Conservation (phyloP, 2,329 filamentous ascomycete genomes). For the Pseudocercospora macadamiae region DNA sequence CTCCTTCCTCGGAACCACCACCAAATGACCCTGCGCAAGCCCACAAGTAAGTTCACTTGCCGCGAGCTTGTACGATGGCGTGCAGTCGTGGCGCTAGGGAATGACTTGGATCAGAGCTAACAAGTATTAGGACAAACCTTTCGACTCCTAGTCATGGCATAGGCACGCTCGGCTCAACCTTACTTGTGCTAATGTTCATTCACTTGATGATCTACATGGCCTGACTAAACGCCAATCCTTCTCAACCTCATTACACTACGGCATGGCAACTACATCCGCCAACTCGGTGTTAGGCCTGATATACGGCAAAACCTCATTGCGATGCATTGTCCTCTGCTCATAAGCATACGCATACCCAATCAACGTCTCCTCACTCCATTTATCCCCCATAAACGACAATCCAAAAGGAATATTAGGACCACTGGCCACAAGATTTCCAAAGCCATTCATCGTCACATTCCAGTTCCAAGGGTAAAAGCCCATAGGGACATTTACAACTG, state of each 20-base stretch:
- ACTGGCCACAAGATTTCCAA: conserved; percentile 56
- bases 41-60: neutral
- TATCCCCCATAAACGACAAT: conserved; percentile 63
- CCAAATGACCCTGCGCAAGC: neutral
- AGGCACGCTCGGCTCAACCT: neutral
- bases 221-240: neutral
- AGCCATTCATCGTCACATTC: conserved; percentile 48
- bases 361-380: conserved; percentile 64
- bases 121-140: neutral
- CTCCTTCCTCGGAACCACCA: no score
- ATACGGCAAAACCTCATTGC: conserved; percentile 53
- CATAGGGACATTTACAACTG: conserved; percentile 66
- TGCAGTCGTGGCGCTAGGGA: neutral
- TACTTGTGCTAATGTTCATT: neutral
- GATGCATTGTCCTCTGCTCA: conserved; percentile 62
- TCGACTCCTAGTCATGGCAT: neutral
- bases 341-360: conserved; percentile 70
- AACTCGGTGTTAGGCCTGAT: conserved; percentile 54
- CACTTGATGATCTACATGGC: neutral
- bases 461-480: conserved; percentile 58
- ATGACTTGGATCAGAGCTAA: neutral
- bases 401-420: conserved; percentile 65
- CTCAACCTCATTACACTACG: neutral
- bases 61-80: neutral
- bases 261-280: conserved; percentile 43